A percentile compares a stretch with the other conserved stretches of the same genome.
Evolutionary conservation across 108 stramenopile genomes (phyloP).

Genomic region (Cyclotella baltica): DNA sequence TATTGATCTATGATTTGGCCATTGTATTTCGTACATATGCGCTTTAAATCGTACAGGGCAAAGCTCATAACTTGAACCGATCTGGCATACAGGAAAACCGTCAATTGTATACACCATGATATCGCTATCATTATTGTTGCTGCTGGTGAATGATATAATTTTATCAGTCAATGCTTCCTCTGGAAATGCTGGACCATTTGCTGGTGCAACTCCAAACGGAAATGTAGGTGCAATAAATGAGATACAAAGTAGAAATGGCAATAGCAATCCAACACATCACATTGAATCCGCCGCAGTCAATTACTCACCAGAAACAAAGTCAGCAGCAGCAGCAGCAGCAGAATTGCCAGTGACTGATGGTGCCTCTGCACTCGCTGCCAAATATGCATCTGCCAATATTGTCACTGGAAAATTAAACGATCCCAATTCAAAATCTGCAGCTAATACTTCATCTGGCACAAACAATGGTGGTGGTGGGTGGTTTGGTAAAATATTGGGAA

Average conservation of each 20-base stretch:
- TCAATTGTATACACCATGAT: too few species aligned
- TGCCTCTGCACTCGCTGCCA: conserved; percentile 1
- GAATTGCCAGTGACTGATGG: background rate
- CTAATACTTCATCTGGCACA: background rate
- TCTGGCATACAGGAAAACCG: too few species aligned
- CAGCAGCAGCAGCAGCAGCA: background rate
- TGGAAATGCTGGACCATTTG: background rate
- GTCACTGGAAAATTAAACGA: background rate
- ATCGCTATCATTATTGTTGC: background rate
- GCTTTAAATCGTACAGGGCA: too few species aligned
- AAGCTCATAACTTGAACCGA: too few species aligned
- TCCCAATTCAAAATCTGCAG: background rate
- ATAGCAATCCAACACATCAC: too few species aligned
- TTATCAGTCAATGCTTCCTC: background rate
- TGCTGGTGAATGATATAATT: background rate
- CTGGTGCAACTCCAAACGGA: background rate
- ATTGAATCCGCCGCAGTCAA: too few species aligned
- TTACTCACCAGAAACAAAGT: too few species aligned
- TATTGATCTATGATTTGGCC: too few species aligned
- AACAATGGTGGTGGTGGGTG: conserved; percentile 6
- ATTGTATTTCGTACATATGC: too few species aligned
- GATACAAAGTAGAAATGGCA: background rate
- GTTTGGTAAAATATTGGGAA: conserved; percentile 32
- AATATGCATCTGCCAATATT: conserved; percentile 3
- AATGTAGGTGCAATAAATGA: background rate